Evolutionary conservation across 129 eudicot genomes (phyloP).

Genomic region (Centaurea solstitialis): DNA sequence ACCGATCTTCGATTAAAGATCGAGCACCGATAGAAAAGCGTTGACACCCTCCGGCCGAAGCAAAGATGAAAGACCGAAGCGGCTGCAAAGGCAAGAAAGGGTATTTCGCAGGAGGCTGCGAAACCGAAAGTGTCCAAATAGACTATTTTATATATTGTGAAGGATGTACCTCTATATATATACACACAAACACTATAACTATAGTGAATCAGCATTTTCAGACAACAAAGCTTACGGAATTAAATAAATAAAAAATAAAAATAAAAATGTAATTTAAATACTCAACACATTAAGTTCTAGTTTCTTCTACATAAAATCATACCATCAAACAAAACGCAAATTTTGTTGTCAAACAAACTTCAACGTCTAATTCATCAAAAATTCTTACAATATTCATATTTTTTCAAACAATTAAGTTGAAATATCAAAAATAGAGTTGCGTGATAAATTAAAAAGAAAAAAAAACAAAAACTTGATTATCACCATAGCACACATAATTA

Average conservation of each 20-base stretch:
- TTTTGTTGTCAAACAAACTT: neutral
- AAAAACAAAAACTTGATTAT: neutral
- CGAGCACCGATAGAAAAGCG: neutral
- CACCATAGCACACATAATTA: neutral
- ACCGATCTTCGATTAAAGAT: neutral
- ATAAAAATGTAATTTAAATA: neutral
- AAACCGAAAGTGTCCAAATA: neutral
- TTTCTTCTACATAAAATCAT: constrained; percentile 8
- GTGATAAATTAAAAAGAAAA: neutral
- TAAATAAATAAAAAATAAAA: neutral
- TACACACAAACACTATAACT: neutral
- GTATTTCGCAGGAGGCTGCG: neutral
- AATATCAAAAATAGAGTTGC: neutral
- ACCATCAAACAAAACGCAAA: neutral
- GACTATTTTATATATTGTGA: neutral
- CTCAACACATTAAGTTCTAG: neutral
- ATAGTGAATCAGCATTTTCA: neutral
- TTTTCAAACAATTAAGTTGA: neutral
- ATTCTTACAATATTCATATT: neutral
- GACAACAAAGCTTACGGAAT: neutral
- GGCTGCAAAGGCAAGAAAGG: constrained; percentile 1
- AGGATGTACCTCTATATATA: constrained; percentile 5
- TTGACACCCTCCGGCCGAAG: neutral
- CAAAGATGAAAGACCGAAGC: neutral
- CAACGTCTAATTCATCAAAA: neutral